Evolutionary conservation across 352 stramenopile genomes (phyloP).

Genomic region (Phytophthora hibernalis): DNA sequence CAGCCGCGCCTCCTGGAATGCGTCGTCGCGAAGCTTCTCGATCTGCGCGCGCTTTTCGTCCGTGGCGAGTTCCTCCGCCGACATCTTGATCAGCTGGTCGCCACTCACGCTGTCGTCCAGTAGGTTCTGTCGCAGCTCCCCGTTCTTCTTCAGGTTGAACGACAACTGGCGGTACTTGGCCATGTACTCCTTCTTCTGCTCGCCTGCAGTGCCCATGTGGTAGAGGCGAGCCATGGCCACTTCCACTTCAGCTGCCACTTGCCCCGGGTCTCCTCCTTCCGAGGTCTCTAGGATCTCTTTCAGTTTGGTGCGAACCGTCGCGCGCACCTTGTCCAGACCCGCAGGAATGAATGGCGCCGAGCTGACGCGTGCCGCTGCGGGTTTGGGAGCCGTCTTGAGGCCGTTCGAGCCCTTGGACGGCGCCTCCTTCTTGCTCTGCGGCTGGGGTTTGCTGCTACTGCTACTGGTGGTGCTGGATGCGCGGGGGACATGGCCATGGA

Average conservation of each 20-base stretch:
- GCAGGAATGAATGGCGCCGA: slow-evolving; percentile 64
- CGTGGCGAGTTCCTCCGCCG: slow-evolving; percentile 85
- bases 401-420: slow-evolving; percentile 31
- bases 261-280: slow-evolving; percentile 54
- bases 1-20: slow-evolving; percentile 84
- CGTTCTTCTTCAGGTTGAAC: slow-evolving; percentile 94
- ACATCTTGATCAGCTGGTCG: slow-evolving; percentile 86
- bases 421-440: slow-evolving; percentile 32
- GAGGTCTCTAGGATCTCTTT: slow-evolving; percentile 74
- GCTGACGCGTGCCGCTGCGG: slow-evolving; percentile 17
- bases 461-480: slow-evolving; percentile 11
- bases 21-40: slow-evolving; percentile 82
- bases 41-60: slow-evolving; percentile 89
- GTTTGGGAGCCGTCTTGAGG: slow-evolving; percentile 38
- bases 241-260: slow-evolving; percentile 75
- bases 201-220: slow-evolving; percentile 66
- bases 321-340: slow-evolving; percentile 77
- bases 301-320: slow-evolving; percentile 80
- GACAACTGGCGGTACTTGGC: slow-evolving; percentile 89
- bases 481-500: slow-evolving; percentile 80
- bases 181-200: slow-evolving; percentile 92
- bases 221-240: slow-evolving; percentile 79
- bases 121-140: slow-evolving; percentile 75
- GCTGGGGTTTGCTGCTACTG: slow-evolving; percentile 28
- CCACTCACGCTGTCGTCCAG: slow-evolving; percentile 71